Evolutionary conservation across 2,329 filamentous ascomycete species (phyloP).

Genomic region (Clonostachys rosea): DNA sequence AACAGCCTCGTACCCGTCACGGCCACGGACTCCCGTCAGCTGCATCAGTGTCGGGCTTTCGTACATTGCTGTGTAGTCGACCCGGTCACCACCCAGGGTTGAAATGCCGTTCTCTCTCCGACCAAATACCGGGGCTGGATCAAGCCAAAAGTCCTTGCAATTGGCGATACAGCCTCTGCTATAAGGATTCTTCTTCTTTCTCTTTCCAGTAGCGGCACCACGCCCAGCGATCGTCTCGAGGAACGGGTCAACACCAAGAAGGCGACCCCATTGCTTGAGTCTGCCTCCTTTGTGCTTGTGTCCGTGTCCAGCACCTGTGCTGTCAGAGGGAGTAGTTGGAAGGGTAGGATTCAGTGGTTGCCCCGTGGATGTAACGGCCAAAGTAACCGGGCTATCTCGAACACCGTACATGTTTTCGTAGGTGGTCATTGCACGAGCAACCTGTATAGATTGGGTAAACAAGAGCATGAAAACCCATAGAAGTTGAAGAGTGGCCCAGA

Average conservation of each 20-base stretch:
- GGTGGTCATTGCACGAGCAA: slow-evolving; percentile 89
- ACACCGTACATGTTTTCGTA: slow-evolving; percentile 94
- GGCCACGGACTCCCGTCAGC: slow-evolving; percentile 40
- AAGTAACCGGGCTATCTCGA: slow-evolving; percentile 56
- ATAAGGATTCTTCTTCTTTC: slow-evolving; percentile 73
- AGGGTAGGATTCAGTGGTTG: slow-evolving; percentile 66
- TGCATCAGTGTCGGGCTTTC: slow-evolving; percentile 72
- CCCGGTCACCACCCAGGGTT: slow-evolving; percentile 68
- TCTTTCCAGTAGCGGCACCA: slow-evolving; percentile 56
- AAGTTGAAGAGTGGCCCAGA: slow-evolving; percentile 81
- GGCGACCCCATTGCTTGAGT: slow-evolving; percentile 73
- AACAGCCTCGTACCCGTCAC: slow-evolving; percentile 60
- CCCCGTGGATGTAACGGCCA: slow-evolving; percentile 74
- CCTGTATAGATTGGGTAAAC: slow-evolving; percentile 88
- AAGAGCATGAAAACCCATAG: slow-evolving; percentile 98
- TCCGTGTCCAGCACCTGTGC: slow-evolving; percentile 35
- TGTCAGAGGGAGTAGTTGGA: slow-evolving; percentile 50
- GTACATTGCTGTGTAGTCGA: slow-evolving; percentile 89
- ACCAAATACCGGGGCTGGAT: slow-evolving; percentile 77
- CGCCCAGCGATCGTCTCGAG: slow-evolving; percentile 87
- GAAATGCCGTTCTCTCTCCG: slow-evolving; percentile 69
- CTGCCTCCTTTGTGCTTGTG: slow-evolving; percentile 59
- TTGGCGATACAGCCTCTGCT: slow-evolving; percentile 80
- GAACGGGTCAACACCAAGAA: slow-evolving; percentile 90
- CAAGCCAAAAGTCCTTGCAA: slow-evolving; percentile 95